These are phyloP conservation scores for Annulohypoxylon truncatum DNA, from an alignment of 2,329 filamentous ascomycete genomes.

Conservation along the genomic window DNA sequence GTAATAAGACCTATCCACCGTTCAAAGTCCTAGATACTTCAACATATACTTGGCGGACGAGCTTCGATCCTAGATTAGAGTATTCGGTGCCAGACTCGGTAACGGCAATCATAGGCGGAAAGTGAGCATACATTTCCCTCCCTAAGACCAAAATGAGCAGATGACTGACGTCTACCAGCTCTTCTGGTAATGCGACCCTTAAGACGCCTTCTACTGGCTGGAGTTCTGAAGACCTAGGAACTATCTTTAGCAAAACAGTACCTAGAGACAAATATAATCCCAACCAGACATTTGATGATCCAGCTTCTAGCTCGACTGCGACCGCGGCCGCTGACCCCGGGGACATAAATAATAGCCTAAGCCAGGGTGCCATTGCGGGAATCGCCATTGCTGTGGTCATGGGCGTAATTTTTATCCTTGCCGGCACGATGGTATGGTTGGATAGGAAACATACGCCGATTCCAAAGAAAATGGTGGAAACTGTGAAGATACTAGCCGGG, in stretches of 20 bases:
- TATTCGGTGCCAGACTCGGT: slow-evolving; percentile 36
- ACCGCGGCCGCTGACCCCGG: not conserved
- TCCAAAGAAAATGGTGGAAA: not conserved
- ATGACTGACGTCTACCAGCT: slow-evolving; percentile 14
- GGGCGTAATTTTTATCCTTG: not conserved
- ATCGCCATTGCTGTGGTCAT: not conserved
- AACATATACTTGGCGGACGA: slow-evolving; percentile 30
- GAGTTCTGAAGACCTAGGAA: slow-evolving; percentile 21
- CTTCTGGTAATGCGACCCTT: slow-evolving; percentile 26
- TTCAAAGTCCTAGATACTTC: slow-evolving; percentile 38
- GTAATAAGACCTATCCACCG: slow-evolving; percentile 34
- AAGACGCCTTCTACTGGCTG: slow-evolving; percentile 18
- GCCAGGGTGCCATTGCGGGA: not conserved
- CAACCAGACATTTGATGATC: not conserved
- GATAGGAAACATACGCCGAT: not conserved
- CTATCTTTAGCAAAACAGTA: slow-evolving; percentile 32
- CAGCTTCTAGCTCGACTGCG: too few relatives aligned
- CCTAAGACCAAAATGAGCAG: not conserved
- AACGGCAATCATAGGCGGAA: slow-evolving; percentile 32
- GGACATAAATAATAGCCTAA: not conserved
- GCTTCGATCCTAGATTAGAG: slow-evolving; percentile 27
- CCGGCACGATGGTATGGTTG: not conserved
- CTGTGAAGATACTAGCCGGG: not conserved
- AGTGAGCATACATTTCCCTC: slow-evolving; percentile 20
- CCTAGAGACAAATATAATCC: slow-evolving; percentile 15